A percentile compares a stretch with the other conserved stretches of the same genome.
phyloP scores from a whole-genome alignment of 2,329 filamentous ascomycete species.

The Chaetomium strumarium region DNA sequence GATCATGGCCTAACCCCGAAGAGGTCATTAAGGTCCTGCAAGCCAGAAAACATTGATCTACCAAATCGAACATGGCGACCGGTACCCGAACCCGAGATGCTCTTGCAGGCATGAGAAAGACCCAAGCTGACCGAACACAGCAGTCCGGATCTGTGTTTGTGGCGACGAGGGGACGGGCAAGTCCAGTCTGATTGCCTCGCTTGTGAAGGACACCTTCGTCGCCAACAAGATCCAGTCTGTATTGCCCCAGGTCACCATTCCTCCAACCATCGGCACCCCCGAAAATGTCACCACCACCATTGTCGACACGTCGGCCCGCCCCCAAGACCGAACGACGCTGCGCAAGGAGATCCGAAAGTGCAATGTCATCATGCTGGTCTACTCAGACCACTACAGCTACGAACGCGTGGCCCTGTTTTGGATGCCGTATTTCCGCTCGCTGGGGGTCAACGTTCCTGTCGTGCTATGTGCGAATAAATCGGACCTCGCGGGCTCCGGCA shows the following conservation, averaged over 20 bases:
- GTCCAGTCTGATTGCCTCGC: conserved; percentile 85
- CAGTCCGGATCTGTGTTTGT: conserved; percentile 89
- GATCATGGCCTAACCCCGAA: too few species aligned
- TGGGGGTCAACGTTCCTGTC: conserved; percentile 97
- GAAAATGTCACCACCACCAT: conserved; percentile 97
- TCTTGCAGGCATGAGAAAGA: neutral
- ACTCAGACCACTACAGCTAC: conserved; percentile 98
- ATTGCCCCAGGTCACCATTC: conserved; percentile 90
- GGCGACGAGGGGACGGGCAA: conserved; percentile 96
- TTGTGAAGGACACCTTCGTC: conserved; percentile 96
- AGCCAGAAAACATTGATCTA: neutral
- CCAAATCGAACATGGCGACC: conserved; percentile 17
- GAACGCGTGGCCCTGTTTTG: conserved; percentile 95
- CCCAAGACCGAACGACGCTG: conserved; percentile 83
- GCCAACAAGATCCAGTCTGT: conserved; percentile 92
- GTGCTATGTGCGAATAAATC: conserved; percentile 96
- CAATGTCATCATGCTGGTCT: conserved; percentile 94
- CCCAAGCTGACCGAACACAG: conserved; percentile 7
- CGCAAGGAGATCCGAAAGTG: conserved; percentile 94
- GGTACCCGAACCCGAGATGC: conserved; percentile 11
- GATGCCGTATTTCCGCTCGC: conserved; percentile 95
- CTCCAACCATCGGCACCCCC: conserved; percentile 84
- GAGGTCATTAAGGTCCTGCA: too few species aligned
- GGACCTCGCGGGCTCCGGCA: conserved; percentile 71
- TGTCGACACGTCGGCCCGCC: conserved; percentile 92